phyloP scores from a whole-genome alignment of 1,284 basidiomycete species.

The Sporisorium scitamineum region DNA sequence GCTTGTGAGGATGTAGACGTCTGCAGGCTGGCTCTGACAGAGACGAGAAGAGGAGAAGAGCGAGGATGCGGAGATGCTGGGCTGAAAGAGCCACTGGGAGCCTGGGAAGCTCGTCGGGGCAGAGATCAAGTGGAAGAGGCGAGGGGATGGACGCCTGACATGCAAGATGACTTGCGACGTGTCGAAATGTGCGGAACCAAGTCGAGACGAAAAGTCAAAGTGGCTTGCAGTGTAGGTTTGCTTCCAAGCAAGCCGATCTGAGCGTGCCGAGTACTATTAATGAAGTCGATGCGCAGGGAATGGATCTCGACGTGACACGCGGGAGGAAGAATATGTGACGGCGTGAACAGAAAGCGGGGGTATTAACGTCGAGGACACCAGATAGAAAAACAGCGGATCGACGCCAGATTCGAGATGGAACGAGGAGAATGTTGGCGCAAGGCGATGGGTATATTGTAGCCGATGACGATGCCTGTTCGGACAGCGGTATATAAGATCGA shows the following conservation, averaged over 20 bases:
- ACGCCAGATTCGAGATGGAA: neutral
- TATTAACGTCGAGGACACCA: neutral
- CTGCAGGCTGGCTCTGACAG: neutral
- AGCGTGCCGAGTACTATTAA: slow-evolving; percentile 14
- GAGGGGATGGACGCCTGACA: slow-evolving; percentile 9
- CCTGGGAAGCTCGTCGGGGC: slow-evolving; percentile 15
- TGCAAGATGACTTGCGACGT: slow-evolving; percentile 4
- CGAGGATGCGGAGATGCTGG: neutral
- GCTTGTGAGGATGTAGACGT: neutral
- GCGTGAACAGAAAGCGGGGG: neutral
- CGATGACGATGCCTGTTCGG: too few species aligned
- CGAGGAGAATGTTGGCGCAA: neutral
- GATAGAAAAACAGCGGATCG: neutral
- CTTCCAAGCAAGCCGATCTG: neutral
- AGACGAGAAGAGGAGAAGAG: neutral
- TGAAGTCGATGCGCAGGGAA: slow-evolving; percentile 2
- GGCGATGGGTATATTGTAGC: slow-evolving; percentile 5
- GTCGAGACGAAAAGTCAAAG: neutral
- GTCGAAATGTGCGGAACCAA: neutral
- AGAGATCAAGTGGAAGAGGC: neutral
- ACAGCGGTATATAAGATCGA: neutral
- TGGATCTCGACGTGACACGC: neutral
- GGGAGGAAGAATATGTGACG: neutral
- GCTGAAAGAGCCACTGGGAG: slow-evolving; percentile 12
- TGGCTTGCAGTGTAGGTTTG: neutral